Base-by-base conservation (phyloP, 768 basidiomycete genomes). In the Leccinum disarticulatum region DNA sequence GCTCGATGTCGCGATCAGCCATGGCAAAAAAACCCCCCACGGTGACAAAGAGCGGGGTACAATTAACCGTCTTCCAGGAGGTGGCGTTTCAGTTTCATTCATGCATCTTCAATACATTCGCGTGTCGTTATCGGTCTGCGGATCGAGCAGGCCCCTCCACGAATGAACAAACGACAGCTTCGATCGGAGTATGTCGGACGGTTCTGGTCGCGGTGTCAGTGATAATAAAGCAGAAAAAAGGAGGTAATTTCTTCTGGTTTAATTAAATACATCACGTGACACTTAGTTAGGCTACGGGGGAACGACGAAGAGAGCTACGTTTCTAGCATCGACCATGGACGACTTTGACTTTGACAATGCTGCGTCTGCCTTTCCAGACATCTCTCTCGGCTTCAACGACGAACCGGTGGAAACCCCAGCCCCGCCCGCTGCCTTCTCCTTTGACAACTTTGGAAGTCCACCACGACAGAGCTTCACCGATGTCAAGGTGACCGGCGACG, bases 341-440 rank as follows among this genome's bases (percentile, higher is more conserved):
- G 85, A 83, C 68, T 86, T 92, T 67, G 91, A 93, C 77, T 88
- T 90, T 68, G 90, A 92, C 72, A 80, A 79, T 53, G 89, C 89
- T n/a, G 87, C 87, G 31, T 85, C 88, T 59, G 87, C 87, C 14
- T 94, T 93, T 73, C 92, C 92, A 35, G 92, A 92, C 69, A 91
- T 94, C 64, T 86, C 87, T 22, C 79, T 91, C 53, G 90, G 91
- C 15, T 67, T 79, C 17, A 43, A 43, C 4, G 66, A 43, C 4
- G 66, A 74, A 4, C 55, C 75, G 11, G 66, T 71, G 35, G 64
- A 77, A 4, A 67, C 70, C 28, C 68, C 67, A 14, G 66, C 69
- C 56, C 59, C 72, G 58, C 59, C 76, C 62, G 75, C 77, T 30
- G 76, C 81, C 13, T 91, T 91, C 74, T 84, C 84, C 7, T 85